Conservation (phyloP, 2,329 filamentous ascomycete species). For the Pseudogymnoascus sp. region DNA sequence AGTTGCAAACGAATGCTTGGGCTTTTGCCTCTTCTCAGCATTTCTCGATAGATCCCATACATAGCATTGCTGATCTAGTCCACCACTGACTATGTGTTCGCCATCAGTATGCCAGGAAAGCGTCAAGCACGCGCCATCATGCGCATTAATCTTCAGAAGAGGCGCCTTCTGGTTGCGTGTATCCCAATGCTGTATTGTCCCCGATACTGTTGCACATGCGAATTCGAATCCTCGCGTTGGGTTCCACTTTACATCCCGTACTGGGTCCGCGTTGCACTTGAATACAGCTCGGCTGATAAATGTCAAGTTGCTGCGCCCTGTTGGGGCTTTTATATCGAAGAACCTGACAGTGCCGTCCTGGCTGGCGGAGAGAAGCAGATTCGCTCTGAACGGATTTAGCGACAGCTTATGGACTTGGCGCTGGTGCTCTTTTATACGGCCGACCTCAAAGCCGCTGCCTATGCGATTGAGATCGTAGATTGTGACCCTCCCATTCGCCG, state of each 20-base stretch:
- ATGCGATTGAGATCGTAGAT: constrained; percentile 52
- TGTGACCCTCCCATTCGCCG: constrained; percentile 58
- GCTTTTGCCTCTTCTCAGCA: constrained; percentile 57
- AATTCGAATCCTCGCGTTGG: constrained; percentile 54
- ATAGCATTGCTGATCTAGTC: constrained; percentile 53
- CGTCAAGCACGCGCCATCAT: constrained; percentile 52
- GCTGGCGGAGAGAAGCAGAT: constrained; percentile 54
- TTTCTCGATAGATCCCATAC: constrained; percentile 58
- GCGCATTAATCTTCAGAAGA: constrained; percentile 52
- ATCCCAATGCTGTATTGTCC: constrained; percentile 58
- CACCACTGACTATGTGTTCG: constrained; percentile 56
- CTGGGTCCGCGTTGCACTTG: constrained; percentile 45
- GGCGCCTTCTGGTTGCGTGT: constrained; percentile 48
- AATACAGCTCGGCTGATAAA: constrained; percentile 32
- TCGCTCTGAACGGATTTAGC: constrained; percentile 52
- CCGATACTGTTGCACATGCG: constrained; percentile 57
- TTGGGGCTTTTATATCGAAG: constrained; percentile 46
- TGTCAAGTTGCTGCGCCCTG: constrained; percentile 40
- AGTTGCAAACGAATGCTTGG: constrained; percentile 54
- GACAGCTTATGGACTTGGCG: constrained; percentile 58
- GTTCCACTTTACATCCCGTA: constrained; percentile 60
- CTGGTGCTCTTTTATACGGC: constrained; percentile 54
- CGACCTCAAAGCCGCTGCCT: constrained; percentile 39
- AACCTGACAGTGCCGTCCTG: constrained; percentile 57
- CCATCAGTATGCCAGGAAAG: constrained; percentile 64